Base-by-base conservation (phyloP, 73 alveolate species). In the Paramecium primaurelia region DNA sequence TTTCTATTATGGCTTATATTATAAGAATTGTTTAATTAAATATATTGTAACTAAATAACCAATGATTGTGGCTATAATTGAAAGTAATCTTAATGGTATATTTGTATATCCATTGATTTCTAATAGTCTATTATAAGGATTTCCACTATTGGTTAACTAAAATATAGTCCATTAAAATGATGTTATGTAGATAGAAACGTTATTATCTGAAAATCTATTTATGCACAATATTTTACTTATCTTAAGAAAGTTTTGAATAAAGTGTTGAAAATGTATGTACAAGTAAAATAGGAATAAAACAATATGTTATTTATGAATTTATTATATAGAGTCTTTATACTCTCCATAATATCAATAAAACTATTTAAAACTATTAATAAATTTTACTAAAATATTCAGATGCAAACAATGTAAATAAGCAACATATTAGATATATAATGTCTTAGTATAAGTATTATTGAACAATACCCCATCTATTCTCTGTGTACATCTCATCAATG, bases 91-190 rank as follows among this genome's bases (percentile, higher is more conserved):
- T 32, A 8, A n/a, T 25, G 84, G 51, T 64, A 64, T 28, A 8
- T 28, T 32, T 0, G 51, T 64, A 6, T 20, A 22, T 18, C 69
- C 69, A 18, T 54, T n/a, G 1, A 54, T 18, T 16, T 54, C 32
- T 8, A 54, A 1, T 25, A 4, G 10, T 5, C 26, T 64, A 12
- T 28, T 51, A 64, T 11, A 54, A n/a, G 69, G 69, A 64, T 64
- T 37, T 3, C 60, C 59, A 22, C 60, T 37, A 38, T 73, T 73
- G 1, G 87, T 73, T 20, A 73, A 73, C 11, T 73, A 38, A 16
- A 12, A 73, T 8, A 73, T 38, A 4, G 87, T 73, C 87, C 87
- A 73, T 73, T 73, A 14, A 73, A 40, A 12, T 37, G 87, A 73
- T 1, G 47, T 73, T 20, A 73, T 16, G 34, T 73, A 73, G 22